Base-by-base conservation (phyloP, 805 yeast genomes). In the Candida cerambycidarum region DNA sequence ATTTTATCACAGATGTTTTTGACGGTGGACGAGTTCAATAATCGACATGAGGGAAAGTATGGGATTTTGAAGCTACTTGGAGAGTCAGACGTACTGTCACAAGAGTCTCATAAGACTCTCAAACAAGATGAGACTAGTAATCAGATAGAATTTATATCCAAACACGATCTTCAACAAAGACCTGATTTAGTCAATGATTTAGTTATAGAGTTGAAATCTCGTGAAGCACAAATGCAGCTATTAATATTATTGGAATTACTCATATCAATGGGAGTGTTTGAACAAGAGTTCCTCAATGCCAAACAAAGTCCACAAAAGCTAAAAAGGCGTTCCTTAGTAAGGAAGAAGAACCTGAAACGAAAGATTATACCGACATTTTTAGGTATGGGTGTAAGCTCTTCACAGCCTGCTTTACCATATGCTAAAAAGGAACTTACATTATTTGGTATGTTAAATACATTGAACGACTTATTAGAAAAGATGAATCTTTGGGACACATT, bases 151-250 rank as follows among this genome's bases (percentile, higher is more conserved):
- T 54, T 51, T 24, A 41, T 49, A 14, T 29, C 37, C 14, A 30
- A 39, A 13, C 32, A 52, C 30, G 36, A 43, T n/a, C 33, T 43
- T 13, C 30, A 37, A 6, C 14, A 36, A 5, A 11, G 10, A 10
- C 38, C 21, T 11, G 34, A 32, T 5, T 13, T 31, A 4, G 11
- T 42, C 19, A 44, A 32, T 38, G 37, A 34, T 5, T 13, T 74
- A 1, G 53, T 66, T 2, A 55, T 63, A 29, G 67, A 71, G 29
- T 60, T 79, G 44, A 80, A 79, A 47, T 63, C 75, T 2, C 60
- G 83, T 27, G 85, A 80, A 48, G 75, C 81, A 1, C 82, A 79
- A 47, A 53, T 80, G 24, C 85, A 80, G 52, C 61, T 78, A 0
- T 50, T 80, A 2, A 46, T 78, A 0, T 47, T 76, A 2, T 50